Base-by-base conservation (phyloP, 1,139 yeast species). In the Kazachstania sp. region DNA sequence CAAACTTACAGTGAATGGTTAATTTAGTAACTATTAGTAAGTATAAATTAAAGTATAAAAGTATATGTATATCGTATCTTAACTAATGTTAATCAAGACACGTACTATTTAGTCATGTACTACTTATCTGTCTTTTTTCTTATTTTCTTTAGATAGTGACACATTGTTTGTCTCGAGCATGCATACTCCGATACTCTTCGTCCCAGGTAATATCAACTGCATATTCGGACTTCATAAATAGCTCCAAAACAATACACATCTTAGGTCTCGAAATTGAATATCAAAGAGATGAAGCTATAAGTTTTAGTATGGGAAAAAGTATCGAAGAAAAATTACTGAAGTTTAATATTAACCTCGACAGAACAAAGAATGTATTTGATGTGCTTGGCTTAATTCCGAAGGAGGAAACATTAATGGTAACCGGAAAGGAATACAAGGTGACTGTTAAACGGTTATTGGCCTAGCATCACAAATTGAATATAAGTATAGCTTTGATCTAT, bases 381-480 rank as follows among this genome's bases (percentile, higher is more conserved):
- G 9, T 8, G 1, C 52, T 51, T 18, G 44, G 39, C 7, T 12
- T 13, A 13, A 39, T 35, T 12, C 43, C 43, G 2, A 19, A 23
- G n/a, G 15, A 42, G 11, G 28, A 39, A 40, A 39, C 45, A 1
- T n/a, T 19, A 2, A 15, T 16, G 1, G 23, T 34, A 3, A 26
- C 16, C 12, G 30, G 43, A 45, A 29, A 38, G 8, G 41, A 43
- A n/a, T 43, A 45, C 30, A 37, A 43, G 34, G 19, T 50, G 43
- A n/a, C n/a, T n/a, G n/a, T n/a, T 50, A 48, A 40, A 37, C n/a
- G 20, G 6, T 46, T 11, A 37, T 46, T 9, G 49, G 49, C 3
- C 41, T 39, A 11, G 46, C 44, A 37, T 51, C 52, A 8, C 47
- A 50, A 39, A 48, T 51, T 7, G 52, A 38, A 7, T 30, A 45